A percentile compares a stretch with the other conserved stretches of the same genome.
These are phyloP conservation scores for Pouteria glomerata DNA, from an alignment of 148 eudicot genomes.

Conservation along the genomic window DNA sequence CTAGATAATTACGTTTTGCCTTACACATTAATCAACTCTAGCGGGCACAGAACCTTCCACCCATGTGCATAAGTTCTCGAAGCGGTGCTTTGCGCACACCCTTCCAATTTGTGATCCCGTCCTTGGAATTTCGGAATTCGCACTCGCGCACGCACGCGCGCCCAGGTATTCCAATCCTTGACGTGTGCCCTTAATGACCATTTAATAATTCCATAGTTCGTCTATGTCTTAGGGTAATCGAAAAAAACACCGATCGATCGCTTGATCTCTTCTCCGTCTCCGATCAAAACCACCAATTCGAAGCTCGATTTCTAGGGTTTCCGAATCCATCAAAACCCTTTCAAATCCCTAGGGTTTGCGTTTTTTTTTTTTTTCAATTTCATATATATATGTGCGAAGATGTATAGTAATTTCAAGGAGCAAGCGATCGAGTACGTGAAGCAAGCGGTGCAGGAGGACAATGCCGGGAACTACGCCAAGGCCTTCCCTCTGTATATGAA, in stretches of 20 bases:
- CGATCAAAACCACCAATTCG: background rate
- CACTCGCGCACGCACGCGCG: too few relatives aligned
- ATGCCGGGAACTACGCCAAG: constrained; percentile 87
- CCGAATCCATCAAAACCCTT: background rate
- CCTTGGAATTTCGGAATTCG: too few relatives aligned
- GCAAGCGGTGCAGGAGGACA: constrained; percentile 90
- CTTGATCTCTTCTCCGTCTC: constrained; percentile 5
- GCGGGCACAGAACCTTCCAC: too few relatives aligned
- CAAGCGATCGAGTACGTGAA: constrained; percentile 96
- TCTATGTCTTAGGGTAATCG: background rate
- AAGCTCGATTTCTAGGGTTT: background rate
- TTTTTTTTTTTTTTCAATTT: background rate
- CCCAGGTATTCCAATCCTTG: too few relatives aligned
- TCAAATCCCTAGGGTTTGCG: background rate
- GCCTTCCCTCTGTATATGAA: constrained; percentile 96
- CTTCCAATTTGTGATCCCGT: too few relatives aligned
- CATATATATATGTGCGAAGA: constrained; percentile 13
- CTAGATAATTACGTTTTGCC: too few relatives aligned
- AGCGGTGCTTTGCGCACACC: too few relatives aligned
- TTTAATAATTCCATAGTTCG: too few relatives aligned
- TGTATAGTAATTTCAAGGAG: constrained; percentile 98
- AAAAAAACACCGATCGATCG: background rate
- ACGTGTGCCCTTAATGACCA: too few relatives aligned
- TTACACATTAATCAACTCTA: too few relatives aligned
- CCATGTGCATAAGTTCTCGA: too few relatives aligned